Evolutionary conservation across 164 flowering plant species (phyloP).

Genomic region (Piper betle): DNA sequence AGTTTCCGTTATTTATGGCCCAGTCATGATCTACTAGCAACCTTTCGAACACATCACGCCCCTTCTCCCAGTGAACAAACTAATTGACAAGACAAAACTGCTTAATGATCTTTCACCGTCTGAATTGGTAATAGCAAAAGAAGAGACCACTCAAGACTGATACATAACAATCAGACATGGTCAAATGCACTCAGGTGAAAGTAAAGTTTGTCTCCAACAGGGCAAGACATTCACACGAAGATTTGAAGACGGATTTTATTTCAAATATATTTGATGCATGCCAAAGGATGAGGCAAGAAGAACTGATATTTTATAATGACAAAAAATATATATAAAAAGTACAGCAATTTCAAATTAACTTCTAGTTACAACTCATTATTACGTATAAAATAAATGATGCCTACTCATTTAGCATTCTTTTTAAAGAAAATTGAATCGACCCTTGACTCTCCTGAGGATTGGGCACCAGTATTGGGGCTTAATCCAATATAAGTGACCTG

Average conservation of each 20-base stretch:
- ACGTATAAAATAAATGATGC: no score
- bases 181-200: no score
- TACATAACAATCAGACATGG: not conserved
- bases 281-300: not conserved
- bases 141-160: not conserved
- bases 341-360: not conserved
- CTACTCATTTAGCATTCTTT: no score
- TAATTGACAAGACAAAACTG: constrained; percentile 7
- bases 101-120: not conserved
- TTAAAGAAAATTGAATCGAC: no score
- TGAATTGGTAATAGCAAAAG: not conserved
- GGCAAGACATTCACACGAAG: not conserved
- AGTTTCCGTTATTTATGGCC: constrained; percentile 92
- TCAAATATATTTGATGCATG: not conserved
- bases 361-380: not conserved
- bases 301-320: not conserved
- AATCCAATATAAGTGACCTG: no score
- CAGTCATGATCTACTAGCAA: constrained; percentile 92
- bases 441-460: no score
- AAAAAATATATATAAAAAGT: not conserved
- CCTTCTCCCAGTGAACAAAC: constrained; percentile 96
- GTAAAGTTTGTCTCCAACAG: not conserved
- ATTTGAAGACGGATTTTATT: not conserved
- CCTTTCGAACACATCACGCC: constrained; percentile 90
- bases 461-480: no score